Conservation (phyloP, 352 stramenopile genomes). For the Pythium aristosporum region DNA sequence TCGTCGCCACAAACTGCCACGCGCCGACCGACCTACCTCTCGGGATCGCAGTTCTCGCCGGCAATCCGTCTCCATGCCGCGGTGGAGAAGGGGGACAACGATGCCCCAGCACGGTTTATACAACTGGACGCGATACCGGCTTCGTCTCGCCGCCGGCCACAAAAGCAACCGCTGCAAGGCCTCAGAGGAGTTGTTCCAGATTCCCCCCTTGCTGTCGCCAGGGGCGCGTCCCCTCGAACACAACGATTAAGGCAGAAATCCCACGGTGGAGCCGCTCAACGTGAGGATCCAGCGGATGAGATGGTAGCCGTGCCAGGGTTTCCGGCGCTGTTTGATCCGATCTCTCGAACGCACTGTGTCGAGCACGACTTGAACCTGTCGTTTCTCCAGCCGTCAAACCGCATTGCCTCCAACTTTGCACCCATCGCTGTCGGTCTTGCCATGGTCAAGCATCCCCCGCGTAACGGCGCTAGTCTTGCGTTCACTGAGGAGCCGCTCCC, state of each 20-base stretch:
- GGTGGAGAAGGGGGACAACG: neutral
- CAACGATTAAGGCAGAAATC: constrained; percentile 24
- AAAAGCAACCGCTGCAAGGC: neutral
- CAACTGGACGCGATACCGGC: constrained; percentile 8
- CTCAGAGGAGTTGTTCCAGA: neutral
- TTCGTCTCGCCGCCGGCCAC: neutral
- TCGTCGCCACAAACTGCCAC: neutral
- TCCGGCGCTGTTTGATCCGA: constrained; percentile 53
- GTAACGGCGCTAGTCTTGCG: neutral
- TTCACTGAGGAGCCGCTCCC: constrained; percentile 11
- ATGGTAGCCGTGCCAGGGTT: neutral
- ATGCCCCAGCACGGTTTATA: constrained; percentile 3
- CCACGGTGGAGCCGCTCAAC: neutral
- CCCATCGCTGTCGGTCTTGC: constrained; percentile 39
- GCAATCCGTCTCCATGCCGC: constrained; percentile 19
- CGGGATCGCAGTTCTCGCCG: constrained; percentile 9
- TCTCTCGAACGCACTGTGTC: constrained; percentile 69
- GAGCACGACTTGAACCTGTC: constrained; percentile 63
- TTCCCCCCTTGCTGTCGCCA: neutral
- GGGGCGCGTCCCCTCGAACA: constrained; percentile 26
- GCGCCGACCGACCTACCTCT: constrained; percentile 1
- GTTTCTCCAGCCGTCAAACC: constrained; percentile 62
- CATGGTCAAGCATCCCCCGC: constrained; percentile 35
- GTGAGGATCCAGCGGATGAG: neutral
- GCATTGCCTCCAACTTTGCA: constrained; percentile 73